Conservation (phyloP, 352 stramenopile genomes). For the Globisporangium alternatum region DNA sequence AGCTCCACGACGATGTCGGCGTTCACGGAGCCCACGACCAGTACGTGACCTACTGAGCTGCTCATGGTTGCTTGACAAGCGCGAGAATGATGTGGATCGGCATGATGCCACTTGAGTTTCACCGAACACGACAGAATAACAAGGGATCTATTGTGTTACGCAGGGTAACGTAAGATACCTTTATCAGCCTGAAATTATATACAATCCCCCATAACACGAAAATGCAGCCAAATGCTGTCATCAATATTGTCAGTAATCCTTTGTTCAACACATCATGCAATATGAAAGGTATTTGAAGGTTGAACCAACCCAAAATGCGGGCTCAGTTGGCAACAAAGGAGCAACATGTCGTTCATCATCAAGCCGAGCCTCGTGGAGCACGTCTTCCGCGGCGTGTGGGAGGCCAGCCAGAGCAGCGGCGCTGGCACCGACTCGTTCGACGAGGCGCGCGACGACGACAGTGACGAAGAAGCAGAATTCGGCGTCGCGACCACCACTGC, state of each 20-base stretch:
- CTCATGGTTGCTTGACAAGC: conserved; percentile 18
- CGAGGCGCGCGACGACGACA: conserved; percentile 34
- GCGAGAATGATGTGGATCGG: neutral
- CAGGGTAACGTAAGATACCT: neutral
- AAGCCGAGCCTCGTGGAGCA: conserved; percentile 68
- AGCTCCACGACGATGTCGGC: conserved; percentile 80
- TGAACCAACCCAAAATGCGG: too few species aligned
- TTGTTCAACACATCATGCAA: neutral
- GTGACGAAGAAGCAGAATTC: conserved; percentile 41
- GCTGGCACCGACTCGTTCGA: conserved; percentile 8
- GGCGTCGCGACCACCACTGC: conserved; percentile 8
- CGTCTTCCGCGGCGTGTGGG: conserved; percentile 68
- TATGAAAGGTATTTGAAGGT: neutral
- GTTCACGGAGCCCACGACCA: conserved; percentile 84
- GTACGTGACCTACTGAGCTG: conserved; percentile 26
- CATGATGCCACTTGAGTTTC: neutral
- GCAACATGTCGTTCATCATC: conserved; percentile 32
- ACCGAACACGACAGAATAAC: neutral
- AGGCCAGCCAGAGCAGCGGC: conserved; percentile 18
- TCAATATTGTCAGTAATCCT: neutral
- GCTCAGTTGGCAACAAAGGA: neutral
- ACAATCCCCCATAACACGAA: too few species aligned
- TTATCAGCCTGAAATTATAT: neutral
- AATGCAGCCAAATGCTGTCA: too few species aligned
- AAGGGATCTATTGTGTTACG: neutral